Evolutionary conservation across 78 protist genomes (phyloP), one percentile per base, ranked within the genome.

Genomic region (Reticulomyxa filosa): DNA sequence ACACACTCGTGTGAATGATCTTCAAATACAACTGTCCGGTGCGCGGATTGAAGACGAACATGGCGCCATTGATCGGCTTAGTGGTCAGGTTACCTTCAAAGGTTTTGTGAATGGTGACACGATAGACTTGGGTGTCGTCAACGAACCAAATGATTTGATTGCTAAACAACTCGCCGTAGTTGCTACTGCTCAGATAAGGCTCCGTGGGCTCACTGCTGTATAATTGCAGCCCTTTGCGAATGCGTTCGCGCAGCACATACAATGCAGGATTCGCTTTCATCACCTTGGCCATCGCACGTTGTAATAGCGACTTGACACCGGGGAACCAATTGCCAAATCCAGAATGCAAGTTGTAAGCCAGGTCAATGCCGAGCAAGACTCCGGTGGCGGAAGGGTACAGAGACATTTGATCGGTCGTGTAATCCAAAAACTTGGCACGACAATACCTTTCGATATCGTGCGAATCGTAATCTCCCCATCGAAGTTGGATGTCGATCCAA

Each of bases 381-480:
- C 99, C 99, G 13, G 97, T 84, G 26, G 95, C 86, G 27, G 94
- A 86, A n/a, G 99, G 99, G 76, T 97, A 97, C 57, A 83, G 73
- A 35, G 95, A 79, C 90, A 85, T 83, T 50, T 64, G 65, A 80
- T 93, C 98, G 13, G 91, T 87, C 13, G 87, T 88, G 90, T 94
- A 95, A 71, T 94, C 99, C 57, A 89, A 79, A 83, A 89, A 95
- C 81, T 92, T 88, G 34, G 95, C 90, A 7, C 97, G 83, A 36
- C 88, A 71, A 81, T 92, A 96, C 25, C 94, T 63, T 36, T 90
- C 88, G 26, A 79, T 69, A 62, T 88, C 88, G 77, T 88, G 94
- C 50, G 84, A 75, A 70, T 88, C 94, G 59, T 61, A 89, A 81
- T 89, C 86, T 11, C 98, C 98, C 95, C 95, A 93, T 39, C 98